Percentiles rank a stretch among this genome's conserved stretches.
phyloP scores from a whole-genome alignment of 23 red algal species.

The Cyanidium caldarium region DNA sequence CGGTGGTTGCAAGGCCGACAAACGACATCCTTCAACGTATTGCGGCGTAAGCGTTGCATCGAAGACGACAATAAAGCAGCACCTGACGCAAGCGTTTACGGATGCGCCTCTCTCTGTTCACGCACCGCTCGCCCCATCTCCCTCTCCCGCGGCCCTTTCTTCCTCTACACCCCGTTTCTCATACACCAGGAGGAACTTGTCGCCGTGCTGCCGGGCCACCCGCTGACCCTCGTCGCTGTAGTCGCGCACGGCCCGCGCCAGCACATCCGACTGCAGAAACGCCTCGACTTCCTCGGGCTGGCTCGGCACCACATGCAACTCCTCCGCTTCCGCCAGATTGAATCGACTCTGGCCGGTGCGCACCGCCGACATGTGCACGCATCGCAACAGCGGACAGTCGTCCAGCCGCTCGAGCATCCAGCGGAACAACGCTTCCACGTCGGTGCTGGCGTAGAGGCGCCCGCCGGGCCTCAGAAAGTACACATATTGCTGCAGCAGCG shows the following conservation, averaged over 20 bases:
- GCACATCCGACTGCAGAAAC: slow-evolving; percentile 10
- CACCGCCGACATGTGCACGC: not conserved
- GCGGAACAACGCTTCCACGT: slow-evolving; percentile 73
- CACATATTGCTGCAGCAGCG: slow-evolving; percentile 69
- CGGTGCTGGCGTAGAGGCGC: slow-evolving; percentile 61
- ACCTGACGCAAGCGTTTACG: too few relatives aligned
- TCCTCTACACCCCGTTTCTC: too few relatives aligned
- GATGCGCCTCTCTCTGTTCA: too few relatives aligned
- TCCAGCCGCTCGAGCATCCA: slow-evolving; percentile 75
- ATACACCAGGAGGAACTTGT: slow-evolving; percentile 28
- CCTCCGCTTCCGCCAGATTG: not conserved
- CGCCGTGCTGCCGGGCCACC: slow-evolving; percentile 41
- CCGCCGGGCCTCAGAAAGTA: slow-evolving; percentile 55
- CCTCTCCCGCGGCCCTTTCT: too few relatives aligned
- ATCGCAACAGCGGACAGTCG: slow-evolving; percentile 40
- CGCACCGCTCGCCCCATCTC: too few relatives aligned
- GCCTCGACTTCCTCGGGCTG: not conserved
- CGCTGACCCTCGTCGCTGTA: slow-evolving; percentile 62
- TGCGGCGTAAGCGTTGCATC: too few relatives aligned
- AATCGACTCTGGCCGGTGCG: not conserved
- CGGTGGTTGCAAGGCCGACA: too few relatives aligned
- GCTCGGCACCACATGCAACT: not conserved
- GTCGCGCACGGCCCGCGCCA: slow-evolving; percentile 42
- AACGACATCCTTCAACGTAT: too few relatives aligned
- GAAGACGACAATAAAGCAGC: too few relatives aligned